These are phyloP conservation scores for Populus deltoides DNA, from an alignment of 345 rosid species.

Conservation along the genomic window DNA sequence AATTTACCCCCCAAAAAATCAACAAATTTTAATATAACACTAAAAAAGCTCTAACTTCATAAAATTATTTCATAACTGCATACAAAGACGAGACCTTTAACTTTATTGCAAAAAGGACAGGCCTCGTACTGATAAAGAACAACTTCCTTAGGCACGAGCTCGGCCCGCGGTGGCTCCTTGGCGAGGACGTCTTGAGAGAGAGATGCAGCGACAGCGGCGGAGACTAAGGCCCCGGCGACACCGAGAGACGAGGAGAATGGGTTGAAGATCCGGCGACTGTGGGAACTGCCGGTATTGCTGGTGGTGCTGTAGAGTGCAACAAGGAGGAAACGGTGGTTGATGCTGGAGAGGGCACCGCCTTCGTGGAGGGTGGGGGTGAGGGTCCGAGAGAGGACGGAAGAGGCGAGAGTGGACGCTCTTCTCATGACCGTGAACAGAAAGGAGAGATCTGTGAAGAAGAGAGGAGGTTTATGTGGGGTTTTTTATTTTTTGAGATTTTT, in stretches of 20 bases:
- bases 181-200: constrained; percentile 41
- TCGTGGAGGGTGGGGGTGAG: constrained; percentile 20
- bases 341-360: constrained; percentile 10
- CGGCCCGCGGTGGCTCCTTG: constrained; percentile 45
- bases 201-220: constrained; percentile 20
- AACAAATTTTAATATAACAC: not conserved
- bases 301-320: constrained; percentile 35
- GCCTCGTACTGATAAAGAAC: constrained; percentile 94
- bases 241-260: constrained; percentile 22
- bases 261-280: constrained; percentile 30
- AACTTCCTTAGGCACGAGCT: constrained; percentile 55
- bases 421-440: constrained; percentile 30
- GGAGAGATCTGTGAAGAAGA: not conserved
- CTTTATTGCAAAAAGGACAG: constrained; percentile 96
- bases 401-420: constrained; percentile 32
- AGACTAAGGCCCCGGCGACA: constrained; percentile 36
- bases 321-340: constrained; percentile 16
- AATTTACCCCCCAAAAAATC: not conserved
- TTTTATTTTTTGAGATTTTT: too few relatives aligned
- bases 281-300: constrained; percentile 20
- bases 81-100: constrained; percentile 50
- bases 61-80: not conserved
- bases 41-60: not conserved
- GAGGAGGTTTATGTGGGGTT: not conserved
- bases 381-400: constrained; percentile 35